Percentiles rank a stretch among this genome's conserved stretches.
Evolutionary conservation across 441 rosid species (phyloP).

Genomic region (Monsonia emarginata): DNA sequence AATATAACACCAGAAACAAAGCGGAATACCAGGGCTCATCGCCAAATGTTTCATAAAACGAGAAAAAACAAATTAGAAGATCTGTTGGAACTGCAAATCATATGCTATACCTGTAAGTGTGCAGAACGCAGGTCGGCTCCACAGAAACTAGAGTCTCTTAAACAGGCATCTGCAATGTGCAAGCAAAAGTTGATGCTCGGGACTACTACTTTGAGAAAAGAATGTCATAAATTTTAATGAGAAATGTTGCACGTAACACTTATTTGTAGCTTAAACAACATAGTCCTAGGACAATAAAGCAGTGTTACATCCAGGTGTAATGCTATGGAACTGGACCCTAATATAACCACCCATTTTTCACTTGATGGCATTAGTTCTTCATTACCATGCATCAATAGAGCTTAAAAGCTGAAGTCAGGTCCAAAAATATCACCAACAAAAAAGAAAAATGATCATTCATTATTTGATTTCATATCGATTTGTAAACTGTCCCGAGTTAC

Average conservation of each 20-base stretch:
- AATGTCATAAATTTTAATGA: background rate
- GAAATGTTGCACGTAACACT: background rate
- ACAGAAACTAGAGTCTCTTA: conserved; percentile 71
- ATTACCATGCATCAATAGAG: background rate
- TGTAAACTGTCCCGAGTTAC: background rate
- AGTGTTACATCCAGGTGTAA: background rate
- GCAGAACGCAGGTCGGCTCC: conserved; percentile 84
- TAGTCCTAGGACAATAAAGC: background rate
- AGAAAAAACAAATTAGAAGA: conserved; percentile 12
- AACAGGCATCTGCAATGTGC: conserved; percentile 61
- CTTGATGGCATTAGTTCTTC: background rate
- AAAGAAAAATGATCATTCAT: background rate
- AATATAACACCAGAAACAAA: background rate
- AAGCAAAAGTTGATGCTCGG: conserved; percentile 13
- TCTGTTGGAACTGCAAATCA: background rate
- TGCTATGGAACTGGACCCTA: background rate
- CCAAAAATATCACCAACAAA: background rate
- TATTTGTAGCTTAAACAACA: background rate
- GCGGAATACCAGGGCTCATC: background rate
- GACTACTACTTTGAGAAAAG: background rate
- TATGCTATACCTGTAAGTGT: conserved; percentile 65
- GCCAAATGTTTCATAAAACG: background rate
- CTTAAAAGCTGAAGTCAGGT: background rate
- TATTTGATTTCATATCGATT: background rate
- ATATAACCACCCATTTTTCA: background rate